Conservation (phyloP, 2,329 filamentous ascomycete genomes). For the Scedosporium dehoogii region DNA sequence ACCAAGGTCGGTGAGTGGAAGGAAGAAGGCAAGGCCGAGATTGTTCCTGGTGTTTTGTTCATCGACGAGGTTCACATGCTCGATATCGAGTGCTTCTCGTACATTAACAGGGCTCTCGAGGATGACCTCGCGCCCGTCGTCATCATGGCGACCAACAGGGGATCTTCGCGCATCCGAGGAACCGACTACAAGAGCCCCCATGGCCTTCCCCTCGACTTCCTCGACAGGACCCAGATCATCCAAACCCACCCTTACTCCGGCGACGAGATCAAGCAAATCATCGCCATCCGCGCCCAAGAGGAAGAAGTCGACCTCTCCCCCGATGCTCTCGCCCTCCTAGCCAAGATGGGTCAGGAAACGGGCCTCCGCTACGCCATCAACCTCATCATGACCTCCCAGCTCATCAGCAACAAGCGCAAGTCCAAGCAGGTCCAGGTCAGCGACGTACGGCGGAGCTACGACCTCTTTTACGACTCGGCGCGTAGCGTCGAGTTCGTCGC, state of each 20-base stretch:
- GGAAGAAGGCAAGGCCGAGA: conserved; percentile 97
- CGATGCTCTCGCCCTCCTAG: conserved; percentile 83
- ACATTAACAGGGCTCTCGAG: conserved; percentile 94
- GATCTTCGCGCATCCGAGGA: conserved; percentile 81
- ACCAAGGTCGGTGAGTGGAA: conserved; percentile 99
- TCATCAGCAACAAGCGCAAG: conserved; percentile 76
- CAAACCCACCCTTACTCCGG: conserved; percentile 76
- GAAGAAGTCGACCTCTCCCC: conserved; percentile 89
- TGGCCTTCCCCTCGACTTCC: conserved; percentile 87
- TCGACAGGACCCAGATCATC: conserved; percentile 93
- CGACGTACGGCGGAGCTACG: conserved; percentile 89
- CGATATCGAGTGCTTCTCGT: conserved; percentile 98
- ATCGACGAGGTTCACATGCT: conserved; percentile 99
- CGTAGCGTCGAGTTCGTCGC: conserved; percentile 85
- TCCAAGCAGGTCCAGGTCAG: conserved; percentile 74
- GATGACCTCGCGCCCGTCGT: conserved; percentile 92
- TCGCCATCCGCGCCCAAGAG: conserved; percentile 86
- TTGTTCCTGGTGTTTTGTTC: conserved; percentile 93
- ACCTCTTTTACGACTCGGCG: conserved; percentile 82
- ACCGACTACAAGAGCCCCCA: conserved; percentile 91
- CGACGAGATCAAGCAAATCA: conserved; percentile 86
- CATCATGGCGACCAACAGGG: conserved; percentile 98
- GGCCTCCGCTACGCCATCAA: conserved; percentile 95
- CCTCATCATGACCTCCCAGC: conserved; percentile 86
- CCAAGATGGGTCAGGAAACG: conserved; percentile 90